Evolutionary conservation across 2,329 filamentous ascomycete genomes (phyloP).

Genomic region (Microcyclosporella mali): DNA sequence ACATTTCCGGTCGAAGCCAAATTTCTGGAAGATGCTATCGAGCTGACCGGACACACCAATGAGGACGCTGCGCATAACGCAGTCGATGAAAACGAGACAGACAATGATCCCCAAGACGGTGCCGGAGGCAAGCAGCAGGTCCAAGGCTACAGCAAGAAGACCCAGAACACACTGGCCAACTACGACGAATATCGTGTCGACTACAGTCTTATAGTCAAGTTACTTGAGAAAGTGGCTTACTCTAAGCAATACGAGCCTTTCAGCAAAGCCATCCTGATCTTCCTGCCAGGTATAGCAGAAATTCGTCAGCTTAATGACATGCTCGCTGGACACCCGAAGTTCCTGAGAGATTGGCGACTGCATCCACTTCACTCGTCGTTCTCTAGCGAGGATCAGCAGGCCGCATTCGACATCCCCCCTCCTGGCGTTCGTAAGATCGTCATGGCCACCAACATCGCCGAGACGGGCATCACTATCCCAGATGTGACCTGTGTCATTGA

Average conservation of each 20-base stretch:
- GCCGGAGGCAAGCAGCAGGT: constrained; percentile 57
- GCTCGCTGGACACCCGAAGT: constrained; percentile 68
- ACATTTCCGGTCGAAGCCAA: constrained; percentile 87
- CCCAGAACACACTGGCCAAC: constrained; percentile 64
- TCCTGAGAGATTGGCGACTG: constrained; percentile 72
- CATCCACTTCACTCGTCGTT: constrained; percentile 92
- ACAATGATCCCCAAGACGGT: constrained; percentile 37
- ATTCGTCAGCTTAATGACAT: constrained; percentile 65
- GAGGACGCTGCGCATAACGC: constrained; percentile 52
- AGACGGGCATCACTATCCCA: constrained; percentile 97
- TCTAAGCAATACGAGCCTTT: constrained; percentile 61
- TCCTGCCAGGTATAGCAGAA: constrained; percentile 89
- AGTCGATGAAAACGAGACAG: constrained; percentile 38
- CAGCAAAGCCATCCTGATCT: constrained; percentile 89
- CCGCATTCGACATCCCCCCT: constrained; percentile 81
- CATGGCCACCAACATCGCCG: constrained; percentile 93
- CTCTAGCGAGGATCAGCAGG: constrained; percentile 91
- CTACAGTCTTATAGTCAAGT: constrained; percentile 73
- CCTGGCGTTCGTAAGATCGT: constrained; percentile 84
- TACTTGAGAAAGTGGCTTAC: constrained; percentile 70
- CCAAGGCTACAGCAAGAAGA: constrained; percentile 67
- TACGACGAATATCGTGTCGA: constrained; percentile 91
- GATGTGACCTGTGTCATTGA: constrained; percentile 97
- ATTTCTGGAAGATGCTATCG: constrained; percentile 88
- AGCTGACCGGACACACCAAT: constrained; percentile 68